These are phyloP conservation scores for Elongisporangium undulatum DNA, from an alignment of 352 stramenopile species.

Conservation along the genomic window DNA sequence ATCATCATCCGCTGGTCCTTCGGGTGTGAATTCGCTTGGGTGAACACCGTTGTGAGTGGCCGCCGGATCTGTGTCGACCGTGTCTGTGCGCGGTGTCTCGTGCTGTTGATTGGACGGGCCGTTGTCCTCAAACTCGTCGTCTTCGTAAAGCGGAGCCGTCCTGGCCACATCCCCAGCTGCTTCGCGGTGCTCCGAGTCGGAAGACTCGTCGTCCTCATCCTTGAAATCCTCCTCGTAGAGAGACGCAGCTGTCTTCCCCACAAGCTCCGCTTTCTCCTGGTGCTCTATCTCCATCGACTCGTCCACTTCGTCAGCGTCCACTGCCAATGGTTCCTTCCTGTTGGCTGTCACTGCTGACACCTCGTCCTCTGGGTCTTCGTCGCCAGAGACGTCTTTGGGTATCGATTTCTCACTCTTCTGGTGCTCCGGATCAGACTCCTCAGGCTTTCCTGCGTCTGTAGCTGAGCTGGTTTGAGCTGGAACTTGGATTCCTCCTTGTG, in stretches of 20 bases:
- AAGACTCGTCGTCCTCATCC: not conserved
- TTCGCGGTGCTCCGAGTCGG: not conserved
- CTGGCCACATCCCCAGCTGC: not conserved
- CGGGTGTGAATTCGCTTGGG: too few species aligned
- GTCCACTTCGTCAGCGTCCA: not conserved
- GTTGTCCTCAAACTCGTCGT: slow-evolving; percentile 28
- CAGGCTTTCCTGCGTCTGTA: too few species aligned
- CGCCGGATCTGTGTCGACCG: too few species aligned
- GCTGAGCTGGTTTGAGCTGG: not conserved
- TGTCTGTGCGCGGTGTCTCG: not conserved
- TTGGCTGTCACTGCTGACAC: not conserved
- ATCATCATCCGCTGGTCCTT: not conserved
- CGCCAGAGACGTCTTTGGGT: not conserved
- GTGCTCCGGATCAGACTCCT: not conserved
- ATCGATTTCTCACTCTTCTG: not conserved
- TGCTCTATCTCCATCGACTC: not conserved
- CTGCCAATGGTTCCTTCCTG: not conserved
- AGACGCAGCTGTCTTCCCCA: not conserved
- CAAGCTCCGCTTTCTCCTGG: not conserved
- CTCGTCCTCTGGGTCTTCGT: not conserved
- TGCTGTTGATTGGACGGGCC: not conserved
- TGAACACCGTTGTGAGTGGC: too few species aligned
- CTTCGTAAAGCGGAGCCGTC: slow-evolving; percentile 11
- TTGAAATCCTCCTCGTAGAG: not conserved
- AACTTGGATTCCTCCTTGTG: not conserved